Conservation (phyloP, 345 rosid genomes). For the Draba incana region DNA sequence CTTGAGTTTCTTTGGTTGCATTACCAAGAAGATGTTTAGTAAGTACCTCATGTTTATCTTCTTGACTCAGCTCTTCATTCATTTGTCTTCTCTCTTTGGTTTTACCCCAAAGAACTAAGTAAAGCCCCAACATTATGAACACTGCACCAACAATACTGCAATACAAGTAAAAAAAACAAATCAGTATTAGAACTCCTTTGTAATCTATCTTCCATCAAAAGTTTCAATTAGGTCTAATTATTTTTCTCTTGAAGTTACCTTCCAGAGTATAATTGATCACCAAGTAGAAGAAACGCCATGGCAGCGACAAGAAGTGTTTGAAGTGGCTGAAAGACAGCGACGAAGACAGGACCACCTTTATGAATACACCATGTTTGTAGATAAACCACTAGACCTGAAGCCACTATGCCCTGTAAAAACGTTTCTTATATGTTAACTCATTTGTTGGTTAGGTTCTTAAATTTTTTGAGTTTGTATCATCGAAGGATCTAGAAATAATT, state of each 20-base stretch:
- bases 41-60: conserved; percentile 43
- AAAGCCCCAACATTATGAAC: conserved; percentile 60
- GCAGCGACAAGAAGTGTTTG: conserved; percentile 76
- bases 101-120: conserved; percentile 69
- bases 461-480: background rate
- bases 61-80: conserved; percentile 20
- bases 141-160: conserved; percentile 61
- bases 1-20: conserved; percentile 30
- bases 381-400: conserved; percentile 72
- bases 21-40: conserved; percentile 49
- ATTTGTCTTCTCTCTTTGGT: conserved; percentile 48
- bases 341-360: conserved; percentile 80
- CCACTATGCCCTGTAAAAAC: conserved; percentile 62
- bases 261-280: conserved; percentile 68
- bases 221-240: no score
- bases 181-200: background rate
- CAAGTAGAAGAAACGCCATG: conserved; percentile 65
- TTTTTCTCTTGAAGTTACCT: conserved; percentile 47
- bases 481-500: no score
- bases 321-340: conserved; percentile 76
- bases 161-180: background rate
- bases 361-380: conserved; percentile 84
- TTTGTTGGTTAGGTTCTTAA: background rate
- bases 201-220: background rate
- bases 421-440: background rate